A percentile compares a stretch with the other conserved stretches of the same genome.
Evolutionary conservation across 345 rosid species (phyloP).

Genomic region (Hibiscus syriacus): DNA sequence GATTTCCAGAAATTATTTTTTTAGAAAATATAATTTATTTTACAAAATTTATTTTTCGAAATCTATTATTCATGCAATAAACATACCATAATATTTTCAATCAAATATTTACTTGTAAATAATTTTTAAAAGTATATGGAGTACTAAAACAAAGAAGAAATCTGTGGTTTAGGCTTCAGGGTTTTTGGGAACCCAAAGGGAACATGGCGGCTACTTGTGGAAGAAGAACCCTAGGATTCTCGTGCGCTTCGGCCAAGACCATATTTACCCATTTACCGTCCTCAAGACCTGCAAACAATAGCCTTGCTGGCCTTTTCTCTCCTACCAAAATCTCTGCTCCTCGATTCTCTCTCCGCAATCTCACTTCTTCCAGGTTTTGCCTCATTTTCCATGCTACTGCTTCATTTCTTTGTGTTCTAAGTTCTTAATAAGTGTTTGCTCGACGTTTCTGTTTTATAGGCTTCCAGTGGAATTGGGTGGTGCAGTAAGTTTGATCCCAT

Average conservation of each 20-base stretch:
- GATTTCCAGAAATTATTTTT: too few relatives aligned
- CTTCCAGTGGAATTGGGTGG: conserved; percentile 69
- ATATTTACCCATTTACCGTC: conserved; percentile 40
- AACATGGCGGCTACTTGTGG: conserved; percentile 66
- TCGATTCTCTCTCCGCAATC: conserved; percentile 37
- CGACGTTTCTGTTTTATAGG: conserved; percentile 36
- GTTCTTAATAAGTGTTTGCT: background rate
- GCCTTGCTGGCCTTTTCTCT: conserved; percentile 34
- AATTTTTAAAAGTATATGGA: too few relatives aligned
- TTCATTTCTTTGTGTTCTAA: background rate
- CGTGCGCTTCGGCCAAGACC: conserved; percentile 40
- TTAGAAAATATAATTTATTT: too few relatives aligned
- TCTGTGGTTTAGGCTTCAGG: background rate
- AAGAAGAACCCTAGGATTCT: conserved; percentile 44
- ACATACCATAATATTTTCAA: too few relatives aligned
- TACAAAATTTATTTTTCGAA: too few relatives aligned
- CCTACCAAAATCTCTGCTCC: conserved; percentile 27
- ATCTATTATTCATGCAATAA: too few relatives aligned
- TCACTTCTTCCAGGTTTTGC: conserved; percentile 48
- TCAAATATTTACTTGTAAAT: too few relatives aligned
- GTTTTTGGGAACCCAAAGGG: background rate
- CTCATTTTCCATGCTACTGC: background rate
- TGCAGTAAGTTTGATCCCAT: conserved; percentile 63
- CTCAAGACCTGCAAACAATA: conserved; percentile 16
- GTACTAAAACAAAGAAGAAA: background rate